Percentiles rank a stretch among this genome's conserved stretches.
These are phyloP conservation scores for Picea sitchensis DNA, from an alignment of 75 land plant genomes.

Conservation along the genomic window DNA sequence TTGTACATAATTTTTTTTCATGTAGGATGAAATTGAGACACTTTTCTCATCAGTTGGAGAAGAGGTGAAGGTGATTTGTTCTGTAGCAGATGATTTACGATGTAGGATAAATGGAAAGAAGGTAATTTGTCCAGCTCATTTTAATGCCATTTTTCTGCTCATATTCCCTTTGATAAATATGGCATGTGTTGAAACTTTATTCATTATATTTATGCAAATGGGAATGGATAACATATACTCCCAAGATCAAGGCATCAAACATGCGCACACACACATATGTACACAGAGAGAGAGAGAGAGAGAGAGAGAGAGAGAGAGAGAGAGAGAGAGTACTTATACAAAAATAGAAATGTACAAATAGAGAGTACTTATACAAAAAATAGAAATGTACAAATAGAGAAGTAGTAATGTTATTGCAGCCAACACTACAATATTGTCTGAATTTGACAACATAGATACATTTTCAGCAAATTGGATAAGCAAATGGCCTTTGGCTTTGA, in stretches of 20 bases:
- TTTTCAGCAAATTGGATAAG: background rate
- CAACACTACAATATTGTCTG: no score
- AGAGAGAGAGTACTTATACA: no score
- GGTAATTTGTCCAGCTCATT: constrained; percentile 4
- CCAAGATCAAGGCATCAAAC: background rate
- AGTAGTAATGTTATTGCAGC: no score
- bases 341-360: no score
- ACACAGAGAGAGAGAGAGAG: no score
- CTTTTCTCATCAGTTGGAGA: constrained; percentile 30
- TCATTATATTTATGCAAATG: background rate
- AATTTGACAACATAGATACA: no score
- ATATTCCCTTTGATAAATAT: background rate
- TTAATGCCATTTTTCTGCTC: background rate
- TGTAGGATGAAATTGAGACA: constrained; percentile 29
- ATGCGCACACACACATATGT: no score
- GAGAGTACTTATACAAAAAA: no score
- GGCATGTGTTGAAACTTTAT: background rate
- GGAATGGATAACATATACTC: background rate
- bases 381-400: no score
- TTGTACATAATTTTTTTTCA: background rate
- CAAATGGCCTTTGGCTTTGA: background rate
- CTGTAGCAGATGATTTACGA: constrained; percentile 30
- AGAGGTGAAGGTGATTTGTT: constrained; percentile 23
- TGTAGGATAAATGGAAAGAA: constrained; percentile 22
- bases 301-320: no score